Evolutionary conservation across 805 yeast species (phyloP).

Genomic region (Hermanozyma aechmeae): DNA sequence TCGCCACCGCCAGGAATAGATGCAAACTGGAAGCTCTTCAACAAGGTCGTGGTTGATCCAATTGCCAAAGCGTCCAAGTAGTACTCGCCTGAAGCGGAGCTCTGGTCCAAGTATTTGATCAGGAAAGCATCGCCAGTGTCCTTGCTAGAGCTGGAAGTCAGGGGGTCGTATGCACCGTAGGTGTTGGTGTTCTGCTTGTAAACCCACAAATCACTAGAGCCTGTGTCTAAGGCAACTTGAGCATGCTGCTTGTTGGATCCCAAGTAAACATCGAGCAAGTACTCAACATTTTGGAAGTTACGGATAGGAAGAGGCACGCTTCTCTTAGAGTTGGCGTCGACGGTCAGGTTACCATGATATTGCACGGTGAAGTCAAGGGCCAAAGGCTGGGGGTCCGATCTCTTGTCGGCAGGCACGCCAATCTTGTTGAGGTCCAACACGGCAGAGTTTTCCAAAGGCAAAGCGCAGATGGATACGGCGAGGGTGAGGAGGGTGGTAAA

Average conservation of each 20-base stretch:
- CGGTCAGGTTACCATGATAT: too few species aligned
- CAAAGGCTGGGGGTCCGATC: too few species aligned
- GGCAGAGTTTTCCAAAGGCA: too few species aligned
- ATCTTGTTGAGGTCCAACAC: too few species aligned
- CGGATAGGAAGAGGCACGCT: not conserved
- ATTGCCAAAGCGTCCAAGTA: constrained; percentile 5
- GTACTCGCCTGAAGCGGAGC: constrained; percentile 4
- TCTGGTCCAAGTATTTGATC: constrained; percentile 4
- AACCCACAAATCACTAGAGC: constrained; percentile 15
- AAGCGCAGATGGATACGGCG: too few species aligned
- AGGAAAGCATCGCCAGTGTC: constrained; percentile 4
- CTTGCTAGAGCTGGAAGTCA: constrained; percentile 1
- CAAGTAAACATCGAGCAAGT: constrained; percentile 8
- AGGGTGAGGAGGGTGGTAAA: too few species aligned
- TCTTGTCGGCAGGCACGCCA: too few species aligned
- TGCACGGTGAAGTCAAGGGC: too few species aligned
- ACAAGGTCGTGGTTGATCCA: not conserved
- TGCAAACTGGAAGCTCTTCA: constrained; percentile 7
- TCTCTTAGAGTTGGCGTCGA: not conserved
- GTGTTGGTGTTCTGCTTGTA: not conserved
- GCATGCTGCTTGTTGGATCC: constrained; percentile 16
- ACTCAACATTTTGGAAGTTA: constrained; percentile 5
- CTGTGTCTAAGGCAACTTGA: constrained; percentile 17
- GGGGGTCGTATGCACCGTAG: not conserved
- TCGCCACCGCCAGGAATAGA: not conserved